Conservation (phyloP, 2,329 filamentous ascomycete species). For the Mariannaea sp. region DNA sequence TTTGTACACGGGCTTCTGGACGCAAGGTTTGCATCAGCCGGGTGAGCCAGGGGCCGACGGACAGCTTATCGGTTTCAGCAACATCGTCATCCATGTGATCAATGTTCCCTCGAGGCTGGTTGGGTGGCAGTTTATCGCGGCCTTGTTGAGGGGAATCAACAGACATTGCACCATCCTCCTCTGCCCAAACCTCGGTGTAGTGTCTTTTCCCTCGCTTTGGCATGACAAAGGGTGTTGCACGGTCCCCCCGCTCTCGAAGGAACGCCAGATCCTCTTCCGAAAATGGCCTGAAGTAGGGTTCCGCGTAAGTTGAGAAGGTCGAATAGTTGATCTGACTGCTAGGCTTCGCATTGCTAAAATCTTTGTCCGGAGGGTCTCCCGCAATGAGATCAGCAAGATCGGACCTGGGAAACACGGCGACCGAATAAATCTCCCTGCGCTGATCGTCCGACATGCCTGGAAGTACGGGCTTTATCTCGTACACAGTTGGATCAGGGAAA, state of each 20-base stretch:
- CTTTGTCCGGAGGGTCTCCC: conserved; percentile 87
- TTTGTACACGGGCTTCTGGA: conserved; percentile 67
- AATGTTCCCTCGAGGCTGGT: conserved; percentile 82
- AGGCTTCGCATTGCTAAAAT: conserved; percentile 93
- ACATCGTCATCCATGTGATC: conserved; percentile 86
- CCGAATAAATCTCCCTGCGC: conserved; percentile 84
- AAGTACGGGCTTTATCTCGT: conserved; percentile 81
- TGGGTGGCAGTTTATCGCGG: conserved; percentile 72
- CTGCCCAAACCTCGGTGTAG: conserved; percentile 90
- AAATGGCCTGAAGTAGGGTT: conserved; percentile 87
- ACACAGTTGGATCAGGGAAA: conserved; percentile 90
- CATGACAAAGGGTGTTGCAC: conserved; percentile 81
- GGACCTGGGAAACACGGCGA: conserved; percentile 78
- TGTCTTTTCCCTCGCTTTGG: conserved; percentile 82
- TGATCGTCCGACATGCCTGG: conserved; percentile 83
- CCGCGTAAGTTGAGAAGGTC: conserved; percentile 90
- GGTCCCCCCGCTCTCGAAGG: conserved; percentile 85
- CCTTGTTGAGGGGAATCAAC: conserved; percentile 68
- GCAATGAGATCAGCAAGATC: conserved; percentile 86
- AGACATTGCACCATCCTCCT: conserved; percentile 83
- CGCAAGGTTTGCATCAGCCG: conserved; percentile 81
- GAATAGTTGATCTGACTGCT: conserved; percentile 91
- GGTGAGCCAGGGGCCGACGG: conserved; percentile 82
- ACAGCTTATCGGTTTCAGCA: conserved; percentile 88
- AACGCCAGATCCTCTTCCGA: conserved; percentile 95